Evolutionary conservation across 1,284 basidiomycete species (phyloP), one percentile per base, ranked within the genome.

Genomic region (Chiua sp.): DNA sequence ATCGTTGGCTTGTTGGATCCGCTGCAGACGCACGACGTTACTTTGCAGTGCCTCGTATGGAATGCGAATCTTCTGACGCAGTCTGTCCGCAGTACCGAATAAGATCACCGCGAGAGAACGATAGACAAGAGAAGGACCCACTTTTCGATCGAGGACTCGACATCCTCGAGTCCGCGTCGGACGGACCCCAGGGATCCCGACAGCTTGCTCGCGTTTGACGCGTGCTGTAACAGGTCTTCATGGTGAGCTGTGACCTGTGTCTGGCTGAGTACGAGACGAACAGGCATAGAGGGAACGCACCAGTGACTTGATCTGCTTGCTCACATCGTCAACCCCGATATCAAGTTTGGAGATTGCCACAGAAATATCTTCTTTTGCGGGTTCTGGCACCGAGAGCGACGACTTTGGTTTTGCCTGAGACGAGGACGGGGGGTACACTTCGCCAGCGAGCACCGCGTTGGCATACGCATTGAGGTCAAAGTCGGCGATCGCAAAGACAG

Each of bases 381-480:
- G 82, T 53, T 89, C 87, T 26, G 83, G 78, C 1, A 77, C 71
- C 28, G 78, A 65, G 28, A 73, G 67, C 61, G 80, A 80, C 11
- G 70, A 55, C 15, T 76, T 68, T 15, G 55, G 53, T 57, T 70
- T 74, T 65, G 67, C 47, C 60, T 72, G 69, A 28, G 68, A 74
- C 18, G 61, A 59, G 20, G 69, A 47, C 1, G 68, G 60, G 51
- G 85, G 84, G 69, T 95, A 94, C 0, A 86, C 74, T 65, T 93
- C 88, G 30, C 92, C 91, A 13, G 93, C 88, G 26, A 97, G 82
- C 55, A 96, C 84, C 22, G 93, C 87, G 73, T 94, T 95, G 7
- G 94, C 94, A 72, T 96, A 96, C 56, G 92, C 89, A 72, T 93
- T 91, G 20, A 93, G 83, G 72, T 96, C 90, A 74, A 97, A 98